Percentiles rank a stretch among this genome's conserved stretches.
phyloP scores from a whole-genome alignment of 108 stramenopile genomes.

The Nitzschia palea region DNA sequence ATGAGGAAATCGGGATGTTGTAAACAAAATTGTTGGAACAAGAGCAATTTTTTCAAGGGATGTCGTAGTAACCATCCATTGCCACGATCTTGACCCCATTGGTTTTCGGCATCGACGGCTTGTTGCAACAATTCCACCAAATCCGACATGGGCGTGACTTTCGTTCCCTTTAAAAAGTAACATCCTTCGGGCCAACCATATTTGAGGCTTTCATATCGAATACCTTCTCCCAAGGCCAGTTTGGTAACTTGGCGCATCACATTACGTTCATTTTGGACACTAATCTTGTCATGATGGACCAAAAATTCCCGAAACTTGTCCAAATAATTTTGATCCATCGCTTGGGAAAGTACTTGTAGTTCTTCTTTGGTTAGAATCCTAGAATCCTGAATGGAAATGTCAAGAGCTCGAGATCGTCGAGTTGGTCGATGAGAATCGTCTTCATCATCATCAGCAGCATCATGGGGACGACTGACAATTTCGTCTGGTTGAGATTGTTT shows the following conservation, averaged over 20 bases:
- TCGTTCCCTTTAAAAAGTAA: conserved; percentile 49
- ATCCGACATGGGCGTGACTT: conserved; percentile 51
- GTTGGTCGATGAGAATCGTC: neutral
- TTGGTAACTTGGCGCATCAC: conserved; percentile 65
- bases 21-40: conserved; percentile 70
- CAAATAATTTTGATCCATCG: conserved; percentile 11
- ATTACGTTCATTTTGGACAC: conserved; percentile 46
- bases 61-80: conserved; percentile 78
- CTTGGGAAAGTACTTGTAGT: neutral
- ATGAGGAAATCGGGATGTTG: conserved; percentile 39
- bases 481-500: neutral
- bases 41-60: conserved; percentile 67
- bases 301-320: conserved; percentile 29
- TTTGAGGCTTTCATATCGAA: conserved; percentile 56
- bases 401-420: neutral
- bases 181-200: conserved; percentile 61
- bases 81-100: conserved; percentile 72
- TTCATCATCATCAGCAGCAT: neutral
- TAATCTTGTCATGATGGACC: conserved; percentile 34
- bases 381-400: neutral
- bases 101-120: conserved; percentile 53
- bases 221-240: conserved; percentile 58
- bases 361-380: neutral
- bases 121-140: conserved; percentile 53
- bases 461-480: neutral